Percentiles rank a stretch among this genome's conserved stretches.
Conservation (phyloP, 257 asterid species). For the Capsicum pubescens region DNA sequence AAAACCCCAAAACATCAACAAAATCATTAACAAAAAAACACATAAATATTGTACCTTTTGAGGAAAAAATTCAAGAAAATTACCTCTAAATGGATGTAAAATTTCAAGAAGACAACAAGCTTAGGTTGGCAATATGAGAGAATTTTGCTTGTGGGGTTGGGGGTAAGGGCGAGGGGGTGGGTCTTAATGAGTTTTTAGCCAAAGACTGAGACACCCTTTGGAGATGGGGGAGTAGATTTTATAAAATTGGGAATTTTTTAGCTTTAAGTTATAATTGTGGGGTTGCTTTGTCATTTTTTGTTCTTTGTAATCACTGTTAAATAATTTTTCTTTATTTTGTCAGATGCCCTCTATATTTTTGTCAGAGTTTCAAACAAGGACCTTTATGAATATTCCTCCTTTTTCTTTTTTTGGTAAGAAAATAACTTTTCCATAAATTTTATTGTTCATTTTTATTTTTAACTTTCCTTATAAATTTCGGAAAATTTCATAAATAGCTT, state of each 20-base stretch:
- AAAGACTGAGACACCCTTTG: background rate
- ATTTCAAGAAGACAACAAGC: background rate
- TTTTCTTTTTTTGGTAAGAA: background rate
- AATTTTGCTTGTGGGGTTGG: too few relatives aligned
- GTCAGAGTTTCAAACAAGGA: background rate
- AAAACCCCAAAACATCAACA: background rate
- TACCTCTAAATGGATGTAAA: conserved; percentile 7
- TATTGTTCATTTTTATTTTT: background rate
- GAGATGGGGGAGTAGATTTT: conserved; percentile 14
- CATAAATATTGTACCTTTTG: background rate
- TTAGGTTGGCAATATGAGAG: conserved; percentile 3
- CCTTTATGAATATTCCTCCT: conserved; percentile 15
- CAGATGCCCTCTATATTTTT: background rate
- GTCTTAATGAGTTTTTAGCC: background rate
- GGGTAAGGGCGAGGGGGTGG: background rate
- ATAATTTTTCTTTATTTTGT: conserved; percentile 4
- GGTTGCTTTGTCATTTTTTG: conserved; percentile 3
- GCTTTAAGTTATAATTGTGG: conserved; percentile 24
- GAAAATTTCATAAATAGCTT: background rate
- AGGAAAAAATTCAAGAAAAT: background rate
- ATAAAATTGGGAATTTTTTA: conserved; percentile 2
- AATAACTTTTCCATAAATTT: background rate
- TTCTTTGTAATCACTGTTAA: conserved; percentile 1
- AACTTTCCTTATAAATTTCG: too few relatives aligned
- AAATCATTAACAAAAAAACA: conserved; percentile 15